Evolutionary conservation across 2,329 filamentous ascomycete genomes (phyloP), one percentile per base, ranked within the genome.

Genomic region (Graphiopsis chlorocephala): DNA sequence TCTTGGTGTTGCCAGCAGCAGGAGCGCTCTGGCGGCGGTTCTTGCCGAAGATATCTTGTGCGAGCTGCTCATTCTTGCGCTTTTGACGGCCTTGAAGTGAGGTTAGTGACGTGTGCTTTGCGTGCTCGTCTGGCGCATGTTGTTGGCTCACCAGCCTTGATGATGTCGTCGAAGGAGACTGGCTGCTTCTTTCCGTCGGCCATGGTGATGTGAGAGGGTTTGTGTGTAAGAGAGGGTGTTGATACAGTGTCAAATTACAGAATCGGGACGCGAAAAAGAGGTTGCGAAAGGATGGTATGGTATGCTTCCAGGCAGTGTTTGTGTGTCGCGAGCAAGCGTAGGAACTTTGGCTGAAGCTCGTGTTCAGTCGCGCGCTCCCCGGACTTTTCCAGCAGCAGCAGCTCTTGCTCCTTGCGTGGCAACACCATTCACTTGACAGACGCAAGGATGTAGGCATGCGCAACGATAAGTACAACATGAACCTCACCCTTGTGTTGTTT

Each of bases 41-140:
- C 73, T 85, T 85, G 70, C 85, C 85, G 70, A 93, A 88, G 73
- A 93, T 91, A 73, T 85, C 83, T 71, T 90, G 84, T 33, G 90
- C 90, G n/a, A 92, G 84, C 53, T 72, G 65, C 66, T 72, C 59
- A 14, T 68, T 67, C 68, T 71, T 65, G 64, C 67, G 67, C 67
- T 73, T 63, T 38, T 67, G 63, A 35, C 64, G 53, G 47, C 53
- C 17, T 64, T 28, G 53, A 17, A 11, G 64, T 14, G 2, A 33
- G 7, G 47, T 61, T 28, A 62, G 52, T 26, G 14, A 64, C 59
- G 4, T 17, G 5, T 50, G 66, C 45, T 64, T 63, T 20, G 2
- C 12, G 7, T 45, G 38, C n/a, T 45, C 0, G 12, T 55, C n/a
- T 14, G 35, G 28, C 29, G 48, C 42, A 62, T 26, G 60, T 23